Evolutionary conservation across 768 basidiomycete species (phyloP).

Genomic region (Tephrocybe sp.): DNA sequence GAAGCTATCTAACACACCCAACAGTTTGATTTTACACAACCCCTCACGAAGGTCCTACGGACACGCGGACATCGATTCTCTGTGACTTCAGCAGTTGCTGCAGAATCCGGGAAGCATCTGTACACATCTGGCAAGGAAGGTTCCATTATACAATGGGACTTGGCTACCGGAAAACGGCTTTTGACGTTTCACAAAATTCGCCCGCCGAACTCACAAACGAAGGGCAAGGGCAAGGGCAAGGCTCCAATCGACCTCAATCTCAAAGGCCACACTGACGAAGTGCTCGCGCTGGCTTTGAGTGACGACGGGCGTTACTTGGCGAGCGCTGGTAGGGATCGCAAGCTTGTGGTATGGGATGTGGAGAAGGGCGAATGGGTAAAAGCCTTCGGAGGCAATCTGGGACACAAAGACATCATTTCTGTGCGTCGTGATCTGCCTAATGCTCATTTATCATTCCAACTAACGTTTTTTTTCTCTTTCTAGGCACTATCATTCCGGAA

Average conservation of each 20-base stretch:
- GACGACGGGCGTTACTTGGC: conserved; percentile 83
- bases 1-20: neutral
- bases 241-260: conserved; percentile 38
- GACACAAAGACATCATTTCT: conserved; percentile 48
- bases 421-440: conserved; percentile 23
- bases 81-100: conserved; percentile 79
- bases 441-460: conserved; percentile 1
- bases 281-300: conserved; percentile 81
- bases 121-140: conserved; percentile 94
- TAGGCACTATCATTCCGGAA: conserved; percentile 78
- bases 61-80: conserved; percentile 76
- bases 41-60: conserved; percentile 51
- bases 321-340: conserved; percentile 83
- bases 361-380: conserved; percentile 76
- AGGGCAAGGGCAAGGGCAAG: conserved; percentile 56
- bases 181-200: conserved; percentile 62
- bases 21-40: conserved; percentile 58
- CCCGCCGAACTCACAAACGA: conserved; percentile 29
- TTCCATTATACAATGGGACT: conserved; percentile 82
- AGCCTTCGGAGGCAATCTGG: conserved; percentile 77
- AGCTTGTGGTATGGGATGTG: conserved; percentile 84
- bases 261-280: conserved; percentile 84
- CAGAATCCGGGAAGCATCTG: conserved; percentile 71
- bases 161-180: conserved; percentile 60
- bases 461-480: neutral